These are phyloP conservation scores for Symbiotaphrina buchneri DNA, from an alignment of 495 filamentous ascomycete genomes.

Conservation along the genomic window DNA sequence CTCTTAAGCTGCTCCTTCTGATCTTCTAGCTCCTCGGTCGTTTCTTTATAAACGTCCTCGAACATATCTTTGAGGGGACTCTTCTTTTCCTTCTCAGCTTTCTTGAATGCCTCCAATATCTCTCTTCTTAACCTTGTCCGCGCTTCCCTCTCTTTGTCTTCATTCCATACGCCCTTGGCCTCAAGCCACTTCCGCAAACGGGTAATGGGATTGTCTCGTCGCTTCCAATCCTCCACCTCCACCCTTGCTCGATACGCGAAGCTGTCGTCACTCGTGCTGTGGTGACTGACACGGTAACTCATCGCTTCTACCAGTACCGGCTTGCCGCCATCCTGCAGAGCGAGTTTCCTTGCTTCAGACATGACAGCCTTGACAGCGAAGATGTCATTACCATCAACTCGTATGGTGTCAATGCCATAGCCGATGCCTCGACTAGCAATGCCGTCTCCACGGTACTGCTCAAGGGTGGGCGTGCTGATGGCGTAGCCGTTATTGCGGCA, in stretches of 20 bases:
- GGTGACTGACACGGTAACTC: slow-evolving; percentile 92
- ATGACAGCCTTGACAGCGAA: slow-evolving; percentile 81
- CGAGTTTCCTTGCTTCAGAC: slow-evolving; percentile 50
- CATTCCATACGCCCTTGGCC: slow-evolving; percentile 57
- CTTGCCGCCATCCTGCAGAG: slow-evolving; percentile 52
- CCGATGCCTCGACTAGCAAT: slow-evolving; percentile 89
- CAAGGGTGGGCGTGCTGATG: slow-evolving; percentile 81
- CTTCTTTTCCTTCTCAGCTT: slow-evolving; percentile 81
- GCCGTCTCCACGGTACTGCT: slow-evolving; percentile 93
- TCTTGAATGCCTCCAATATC: slow-evolving; percentile 62
- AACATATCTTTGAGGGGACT: slow-evolving; percentile 60
- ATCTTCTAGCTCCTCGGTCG: slow-evolving; percentile 57
- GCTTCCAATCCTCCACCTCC: slow-evolving; percentile 96
- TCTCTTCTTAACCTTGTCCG: slow-evolving; percentile 43
- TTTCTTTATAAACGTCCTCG: slow-evolving; percentile 65
- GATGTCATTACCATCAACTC: slow-evolving; percentile 94
- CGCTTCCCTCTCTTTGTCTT: slow-evolving; percentile 55
- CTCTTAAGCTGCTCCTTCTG: slow-evolving; percentile 64
- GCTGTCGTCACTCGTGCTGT: slow-evolving; percentile 93
- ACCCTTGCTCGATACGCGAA: slow-evolving; percentile 88
- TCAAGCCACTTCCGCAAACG: slow-evolving; percentile 85
- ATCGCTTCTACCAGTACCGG: slow-evolving; percentile 87
- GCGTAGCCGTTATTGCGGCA: slow-evolving; percentile 97
- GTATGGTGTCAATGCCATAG: slow-evolving; percentile 91
- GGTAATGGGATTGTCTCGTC: slow-evolving; percentile 84